Base-by-base conservation (phyloP, 2,329 filamentous ascomycete genomes). In the Aspergillus sp. region DNA sequence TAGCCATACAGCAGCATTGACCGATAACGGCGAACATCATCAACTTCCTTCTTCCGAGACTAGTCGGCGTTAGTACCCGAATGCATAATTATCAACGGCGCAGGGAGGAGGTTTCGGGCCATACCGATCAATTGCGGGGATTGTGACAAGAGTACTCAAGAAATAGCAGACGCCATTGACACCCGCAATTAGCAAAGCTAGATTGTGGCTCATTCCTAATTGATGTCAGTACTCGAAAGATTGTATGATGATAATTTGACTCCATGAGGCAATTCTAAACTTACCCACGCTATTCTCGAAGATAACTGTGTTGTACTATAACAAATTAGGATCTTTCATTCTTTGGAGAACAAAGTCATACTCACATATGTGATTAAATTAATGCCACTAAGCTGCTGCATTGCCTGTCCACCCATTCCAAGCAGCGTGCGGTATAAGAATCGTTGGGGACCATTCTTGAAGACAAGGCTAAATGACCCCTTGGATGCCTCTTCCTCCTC, bases 1-100 rank as follows among this genome's bases (percentile, higher is more conserved):
- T 58, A 8, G 67, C 68, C 72, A 77, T 76, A 46, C 72, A 76
- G 39, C 53, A 57, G 44, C 66, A 71, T 59, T 79, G 77, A 1
- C 76, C 75, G 2, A 69, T 65, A 0, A 75, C 72, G 1, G 75
- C 73, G 54, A 74, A 80, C 57, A 82, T 72, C 72, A 83, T 78
- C 59, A 82, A 68, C 55, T 79, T 80, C 7, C 79, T 68, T 5
- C 79, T 72, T 12, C 79, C 79, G n/a, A 64, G 51, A 9, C 57
- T 60, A 28, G 19, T 19, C 19, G 19, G 19, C 4, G 19, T 19
- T 19, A 19, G 19, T 19, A 19, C 19, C 19, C 19, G 19, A 19
- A 19, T 19, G 19, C 19, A 19, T 19, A 19, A 19, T 19, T 19
- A 19, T 19, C 19, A 19, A 19, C 19, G 19, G 19, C 4, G 19